A percentile compares a stretch with the other conserved stretches of the same genome.
phyloP scores from a whole-genome alignment of 2,329 filamentous ascomycete species.

The Beauveria brongniartii region DNA sequence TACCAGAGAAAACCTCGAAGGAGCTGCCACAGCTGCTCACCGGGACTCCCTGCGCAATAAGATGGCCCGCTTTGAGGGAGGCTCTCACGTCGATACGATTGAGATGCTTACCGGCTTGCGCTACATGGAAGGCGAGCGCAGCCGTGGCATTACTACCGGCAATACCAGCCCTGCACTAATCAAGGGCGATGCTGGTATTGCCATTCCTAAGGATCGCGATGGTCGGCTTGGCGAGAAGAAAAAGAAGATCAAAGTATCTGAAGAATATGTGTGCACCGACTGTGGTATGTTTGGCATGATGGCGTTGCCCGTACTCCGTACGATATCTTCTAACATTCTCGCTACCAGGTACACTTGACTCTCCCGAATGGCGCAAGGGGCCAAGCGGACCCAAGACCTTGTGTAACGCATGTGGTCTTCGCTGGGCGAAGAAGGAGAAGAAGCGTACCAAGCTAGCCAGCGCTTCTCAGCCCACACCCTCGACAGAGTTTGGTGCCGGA shows the following conservation, averaged over 20 bases:
- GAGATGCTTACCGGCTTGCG: slow-evolving; percentile 86
- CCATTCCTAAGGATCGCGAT: slow-evolving; percentile 73
- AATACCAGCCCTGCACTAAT: slow-evolving; percentile 73
- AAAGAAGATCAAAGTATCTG: slow-evolving; percentile 69
- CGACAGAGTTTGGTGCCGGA: slow-evolving; percentile 18
- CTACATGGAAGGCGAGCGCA: slow-evolving; percentile 83
- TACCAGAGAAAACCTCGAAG: slow-evolving; percentile 74
- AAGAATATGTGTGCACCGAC: slow-evolving; percentile 93
- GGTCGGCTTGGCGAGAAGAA: slow-evolving; percentile 68
- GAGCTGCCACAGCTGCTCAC: slow-evolving; percentile 54
- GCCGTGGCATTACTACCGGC: slow-evolving; percentile 79
- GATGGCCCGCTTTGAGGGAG: slow-evolving; percentile 72
- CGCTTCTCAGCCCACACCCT: slow-evolving; percentile 14
- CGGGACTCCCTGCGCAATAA: slow-evolving; percentile 76
- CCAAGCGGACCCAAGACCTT: slow-evolving; percentile 88
- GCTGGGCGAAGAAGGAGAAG: slow-evolving; percentile 77
- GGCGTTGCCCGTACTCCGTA: not conserved
- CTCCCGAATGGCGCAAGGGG: slow-evolving; percentile 92
- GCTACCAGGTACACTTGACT: slow-evolving; percentile 65
- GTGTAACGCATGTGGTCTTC: slow-evolving; percentile 84
- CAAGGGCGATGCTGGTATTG: slow-evolving; percentile 78
- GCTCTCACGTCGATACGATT: slow-evolving; percentile 75
- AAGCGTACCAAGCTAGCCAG: slow-evolving; percentile 36
- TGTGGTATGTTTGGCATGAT: slow-evolving; percentile 55
- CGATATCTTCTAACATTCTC: not conserved